Percentiles rank a stretch among this genome's conserved stretches.
phyloP scores from a whole-genome alignment of 2,329 filamentous ascomycete genomes.

The Verticillium longisporum region DNA sequence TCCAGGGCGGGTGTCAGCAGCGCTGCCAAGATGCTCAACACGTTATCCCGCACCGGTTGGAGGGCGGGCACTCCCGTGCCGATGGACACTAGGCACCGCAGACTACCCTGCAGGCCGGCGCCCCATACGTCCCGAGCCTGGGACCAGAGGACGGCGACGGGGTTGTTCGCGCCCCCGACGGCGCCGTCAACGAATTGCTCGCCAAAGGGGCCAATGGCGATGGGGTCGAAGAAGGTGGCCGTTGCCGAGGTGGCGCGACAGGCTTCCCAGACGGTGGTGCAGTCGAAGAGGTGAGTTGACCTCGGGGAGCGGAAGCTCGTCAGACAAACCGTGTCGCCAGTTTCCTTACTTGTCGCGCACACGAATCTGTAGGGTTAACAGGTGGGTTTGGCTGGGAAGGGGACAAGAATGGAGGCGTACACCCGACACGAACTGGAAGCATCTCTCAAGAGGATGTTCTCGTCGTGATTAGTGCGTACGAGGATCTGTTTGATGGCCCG shows the following conservation, averaged over 20 bases:
- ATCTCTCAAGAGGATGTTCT: background rate
- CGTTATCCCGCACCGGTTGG: background rate
- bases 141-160: background rate
- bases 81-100: background rate
- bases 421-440: background rate
- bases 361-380: background rate
- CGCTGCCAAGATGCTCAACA: background rate
- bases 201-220: background rate
- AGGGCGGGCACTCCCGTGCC: background rate
- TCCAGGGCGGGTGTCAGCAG: conserved; percentile 25
- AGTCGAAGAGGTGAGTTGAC: background rate
- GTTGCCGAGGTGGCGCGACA: conserved; percentile 13
- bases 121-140: background rate
- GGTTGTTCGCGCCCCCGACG: background rate
- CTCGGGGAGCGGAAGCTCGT: background rate
- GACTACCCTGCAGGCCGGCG: background rate
- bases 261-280: conserved; percentile 6
- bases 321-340: background rate
- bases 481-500: background rate
- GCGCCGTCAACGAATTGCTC: conserved; percentile 1
- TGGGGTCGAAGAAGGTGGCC: conserved; percentile 7
- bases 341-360: background rate
- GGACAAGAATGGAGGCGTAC: background rate
- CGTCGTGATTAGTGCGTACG: background rate
- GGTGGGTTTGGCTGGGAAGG: too few species aligned